Evolutionary conservation across 352 stramenopile species (phyloP), one percentile per base, ranked within the genome.

Genomic region (Elongisporangium undulatum): DNA sequence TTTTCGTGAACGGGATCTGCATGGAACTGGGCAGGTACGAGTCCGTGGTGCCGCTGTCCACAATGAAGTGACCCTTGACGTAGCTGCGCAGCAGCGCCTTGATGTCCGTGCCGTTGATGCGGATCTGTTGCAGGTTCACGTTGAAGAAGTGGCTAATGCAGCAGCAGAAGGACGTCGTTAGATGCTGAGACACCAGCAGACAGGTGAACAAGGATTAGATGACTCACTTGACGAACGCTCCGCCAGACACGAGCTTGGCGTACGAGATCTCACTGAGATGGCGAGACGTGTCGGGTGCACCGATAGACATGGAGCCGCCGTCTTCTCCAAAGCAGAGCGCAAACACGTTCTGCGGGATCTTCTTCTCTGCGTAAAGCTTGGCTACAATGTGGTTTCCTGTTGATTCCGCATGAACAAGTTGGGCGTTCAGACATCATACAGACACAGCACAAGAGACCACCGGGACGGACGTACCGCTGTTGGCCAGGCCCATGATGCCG

Each of bases 11-110:
- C 49, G 82, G 62, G 4, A 59, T 66, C 34, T 78, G 78, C 58
- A 91, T 58, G 3, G 62, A 67, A 29, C 59, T 75, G 4, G 84
- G 81, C 15, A 95, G 62, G 67, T 91, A 93, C 53, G 86, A 93
- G 61, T 92, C 83, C 1, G 86, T 94, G 12, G 86, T 94, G 51
- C 86, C 86, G 59, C 86, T 95, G 62, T 95, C 86, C 13, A 95
- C 78, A 53, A 95, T 91, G 53, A 83, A 92, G 53, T 87, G 76
- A 0, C 82, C 82, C 34, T 68, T 71, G 5, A 61, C 66, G 29
- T 75, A 78, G 23, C 62, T 78, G n/a, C 64, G 63, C 6, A 65
- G 49, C 0, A 76, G 61, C 1, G 77, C 71, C 8, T 88, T 71
- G 38, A 95, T 89, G 34, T 79, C 82, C 19, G 69, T 66, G 58